phyloP scores from a whole-genome alignment of 78 protist genomes.

The Blattamonas nauphoetae region DNA sequence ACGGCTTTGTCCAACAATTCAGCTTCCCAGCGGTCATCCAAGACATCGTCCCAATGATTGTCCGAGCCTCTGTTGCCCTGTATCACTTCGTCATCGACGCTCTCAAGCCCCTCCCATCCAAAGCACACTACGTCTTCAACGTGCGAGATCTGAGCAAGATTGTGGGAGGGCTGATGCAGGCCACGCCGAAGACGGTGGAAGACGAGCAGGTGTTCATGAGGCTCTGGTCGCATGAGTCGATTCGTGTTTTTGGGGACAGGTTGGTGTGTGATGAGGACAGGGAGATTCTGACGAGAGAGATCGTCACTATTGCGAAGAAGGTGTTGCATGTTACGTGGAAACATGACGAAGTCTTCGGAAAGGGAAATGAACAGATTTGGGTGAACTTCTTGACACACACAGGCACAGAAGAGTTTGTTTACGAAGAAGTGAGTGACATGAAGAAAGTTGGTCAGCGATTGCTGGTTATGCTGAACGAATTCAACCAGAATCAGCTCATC shows the following conservation, averaged over 20 bases:
- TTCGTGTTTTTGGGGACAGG: constrained; percentile 63
- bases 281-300: background rate
- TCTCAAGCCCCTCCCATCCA: constrained; percentile 53
- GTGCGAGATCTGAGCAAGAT: constrained; percentile 54
- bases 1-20: constrained; percentile 33
- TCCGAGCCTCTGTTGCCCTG: background rate
- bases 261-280: constrained; percentile 37
- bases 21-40: background rate
- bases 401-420: background rate
- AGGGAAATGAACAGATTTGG: background rate
- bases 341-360: background rate
- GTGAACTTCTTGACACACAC: background rate
- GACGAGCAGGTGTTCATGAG: background rate
- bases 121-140: constrained; percentile 64
- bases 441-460: background rate
- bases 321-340: background rate
- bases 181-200: background rate
- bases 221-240: constrained; percentile 58
- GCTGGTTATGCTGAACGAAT: background rate
- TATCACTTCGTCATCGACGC: background rate
- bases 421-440: background rate
- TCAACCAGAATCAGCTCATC: background rate
- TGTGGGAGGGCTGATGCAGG: constrained; percentile 22
- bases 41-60: background rate
- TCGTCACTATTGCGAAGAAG: background rate